A percentile compares a stretch with the other conserved stretches of the same genome.
These are phyloP conservation scores for Posidonia oceanica DNA, from an alignment of 116 monocot genomes.

Conservation along the genomic window DNA sequence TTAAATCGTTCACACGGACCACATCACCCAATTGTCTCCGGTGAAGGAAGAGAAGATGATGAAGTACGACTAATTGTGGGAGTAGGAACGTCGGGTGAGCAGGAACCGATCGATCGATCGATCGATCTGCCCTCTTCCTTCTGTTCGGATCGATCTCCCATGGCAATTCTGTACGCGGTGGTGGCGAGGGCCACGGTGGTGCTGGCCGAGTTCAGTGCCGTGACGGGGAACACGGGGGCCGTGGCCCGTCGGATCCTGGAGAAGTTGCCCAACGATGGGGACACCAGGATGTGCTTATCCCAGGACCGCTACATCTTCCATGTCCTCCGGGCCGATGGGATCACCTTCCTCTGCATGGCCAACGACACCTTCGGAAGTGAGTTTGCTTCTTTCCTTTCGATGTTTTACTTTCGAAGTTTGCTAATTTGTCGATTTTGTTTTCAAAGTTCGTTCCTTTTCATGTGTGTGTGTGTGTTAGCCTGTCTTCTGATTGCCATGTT, in stretches of 20 bases:
- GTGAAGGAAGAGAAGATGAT: too few species aligned
- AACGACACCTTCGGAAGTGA: constrained; percentile 94
- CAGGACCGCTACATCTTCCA: constrained; percentile 99
- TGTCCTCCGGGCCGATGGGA: constrained; percentile 58
- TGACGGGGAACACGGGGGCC: constrained; percentile 81
- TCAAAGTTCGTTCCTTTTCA: not conserved
- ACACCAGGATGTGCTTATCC: constrained; percentile 65
- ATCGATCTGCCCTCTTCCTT: not conserved
- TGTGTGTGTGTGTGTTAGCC: not conserved
- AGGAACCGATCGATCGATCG: too few species aligned
- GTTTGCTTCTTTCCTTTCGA: not conserved
- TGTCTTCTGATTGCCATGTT: too few species aligned
- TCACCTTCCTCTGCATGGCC: constrained; percentile 98
- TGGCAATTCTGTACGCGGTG: constrained; percentile 96
- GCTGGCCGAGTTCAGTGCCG: constrained; percentile 87
- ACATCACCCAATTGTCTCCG: too few species aligned
- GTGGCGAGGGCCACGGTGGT: constrained; percentile 89
- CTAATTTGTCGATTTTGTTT: not conserved
- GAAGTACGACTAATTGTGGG: too few species aligned
- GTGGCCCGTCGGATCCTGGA: constrained; percentile 83
- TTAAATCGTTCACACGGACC: too few species aligned
- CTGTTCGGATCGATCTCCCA: not conserved
- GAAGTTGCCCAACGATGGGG: constrained; percentile 45
- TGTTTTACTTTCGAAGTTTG: too few species aligned
- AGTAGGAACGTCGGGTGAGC: too few species aligned